Base-by-base conservation (phyloP, 1,284 basidiomycete species). In the Anthracocystis panici-leucophaei region DNA sequence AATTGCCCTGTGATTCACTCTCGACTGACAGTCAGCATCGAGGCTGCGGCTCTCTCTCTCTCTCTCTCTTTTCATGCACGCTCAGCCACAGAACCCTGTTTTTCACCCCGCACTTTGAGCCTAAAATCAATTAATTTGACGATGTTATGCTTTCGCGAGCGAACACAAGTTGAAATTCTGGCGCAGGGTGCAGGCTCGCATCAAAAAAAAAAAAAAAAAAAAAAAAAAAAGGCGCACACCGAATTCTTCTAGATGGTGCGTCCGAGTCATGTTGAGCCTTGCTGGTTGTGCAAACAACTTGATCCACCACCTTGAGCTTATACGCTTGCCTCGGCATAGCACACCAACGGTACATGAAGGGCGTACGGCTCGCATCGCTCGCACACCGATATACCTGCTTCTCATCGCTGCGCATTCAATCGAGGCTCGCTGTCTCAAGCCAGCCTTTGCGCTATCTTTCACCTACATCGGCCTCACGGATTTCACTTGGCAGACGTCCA, bases 341-440 rank as follows among this genome's bases (percentile, higher is more conserved):
- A 51, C 18, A 23, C 27, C 8, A 52, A 52, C 29, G 29, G 21
- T 45, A 31, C 11, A 69, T 69, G 66, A 59, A 41, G 56, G n/a
- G 56, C 31, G n/a, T 38, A 18, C 29, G 38, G 33, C 23, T 50
- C 21, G 38, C 41, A 25, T 41, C 23, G 10, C 25, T 56, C 18
- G 49, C 41, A 60, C 41, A 44, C 10, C 57, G 29, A 10, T 40
- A 10, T 44, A 38, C 12, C 29, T 23, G 53, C 23, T 38, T n/a
- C n/a, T 53, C 53, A 23, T 50, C 46, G 4, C 11, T 42, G 23
- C 44, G 44, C 40, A 27, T 2, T 40, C 9, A 8, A 14, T 18
- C n/a, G 33, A 21, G 56, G 46, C 14, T 49, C 27, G 40, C 57
- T 2, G 21, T 45, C 29, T 18, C 44, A 8, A 6, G 12, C 41